Conservation (phyloP, 2,329 filamentous ascomycete species). For the Microascus cirrosus region DNA sequence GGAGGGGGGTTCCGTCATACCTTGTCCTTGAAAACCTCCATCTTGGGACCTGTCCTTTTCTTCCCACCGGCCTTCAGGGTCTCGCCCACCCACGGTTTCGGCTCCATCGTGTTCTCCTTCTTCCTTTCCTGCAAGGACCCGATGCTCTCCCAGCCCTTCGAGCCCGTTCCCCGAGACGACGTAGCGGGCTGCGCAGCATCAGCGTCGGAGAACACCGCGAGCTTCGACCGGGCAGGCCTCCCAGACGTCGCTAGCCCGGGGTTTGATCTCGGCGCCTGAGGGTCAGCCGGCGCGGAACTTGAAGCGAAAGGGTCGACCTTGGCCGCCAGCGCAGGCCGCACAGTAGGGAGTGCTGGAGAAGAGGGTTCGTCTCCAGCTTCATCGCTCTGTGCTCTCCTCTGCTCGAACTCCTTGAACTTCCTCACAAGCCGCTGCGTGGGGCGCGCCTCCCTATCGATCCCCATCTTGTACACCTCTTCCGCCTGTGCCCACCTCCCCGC, state of each 20-base stretch:
- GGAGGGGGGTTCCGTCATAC: conserved; percentile 47
- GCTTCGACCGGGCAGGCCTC: conserved; percentile 66
- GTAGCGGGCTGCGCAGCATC: conserved; percentile 48
- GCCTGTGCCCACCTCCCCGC: conserved; percentile 80
- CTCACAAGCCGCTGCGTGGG: conserved; percentile 71
- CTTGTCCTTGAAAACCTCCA: conserved; percentile 91
- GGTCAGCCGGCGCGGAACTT: conserved; percentile 41
- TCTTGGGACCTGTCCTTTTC: conserved; percentile 62
- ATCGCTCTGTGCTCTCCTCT: conserved; percentile 56
- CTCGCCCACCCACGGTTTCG: conserved; percentile 86
- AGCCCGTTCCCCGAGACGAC: conserved; percentile 34
- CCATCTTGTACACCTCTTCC: conserved; percentile 85
- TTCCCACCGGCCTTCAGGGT: conserved; percentile 81
- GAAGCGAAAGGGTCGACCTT: conserved; percentile 75
- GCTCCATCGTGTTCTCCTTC: conserved; percentile 84
- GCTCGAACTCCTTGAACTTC: conserved; percentile 88
- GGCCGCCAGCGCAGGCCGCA: conserved; percentile 72
- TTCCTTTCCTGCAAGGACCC: conserved; percentile 76
- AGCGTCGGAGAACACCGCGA: conserved; percentile 82
- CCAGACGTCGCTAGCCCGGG: conserved; percentile 36
- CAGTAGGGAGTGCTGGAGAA: conserved; percentile 75
- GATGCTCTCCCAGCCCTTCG: conserved; percentile 85
- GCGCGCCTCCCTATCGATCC: conserved; percentile 78
- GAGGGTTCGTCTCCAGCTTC: conserved; percentile 52
- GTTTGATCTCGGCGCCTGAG: conserved; percentile 51